Evolutionary conservation across 768 basidiomycete genomes (phyloP).

Genomic region (Nidularia sp.): DNA sequence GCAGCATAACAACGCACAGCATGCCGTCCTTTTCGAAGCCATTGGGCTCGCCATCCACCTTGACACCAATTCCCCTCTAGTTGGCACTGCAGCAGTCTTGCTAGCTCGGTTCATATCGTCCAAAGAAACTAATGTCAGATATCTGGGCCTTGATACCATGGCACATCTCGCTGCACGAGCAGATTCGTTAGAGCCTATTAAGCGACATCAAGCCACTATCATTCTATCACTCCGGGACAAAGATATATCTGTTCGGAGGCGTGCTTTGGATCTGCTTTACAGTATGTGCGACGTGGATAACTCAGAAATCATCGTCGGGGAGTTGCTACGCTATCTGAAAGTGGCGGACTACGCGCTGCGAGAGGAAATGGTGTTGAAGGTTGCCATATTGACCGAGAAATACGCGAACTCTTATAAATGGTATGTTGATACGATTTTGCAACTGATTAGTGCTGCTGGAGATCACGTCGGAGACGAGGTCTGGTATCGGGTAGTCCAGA

Average conservation of each 20-base stretch:
- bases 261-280: conserved; percentile 93
- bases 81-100: conserved; percentile 82
- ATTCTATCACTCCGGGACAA: conserved; percentile 93
- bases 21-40: conserved; percentile 97
- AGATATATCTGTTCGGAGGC: conserved; percentile 92
- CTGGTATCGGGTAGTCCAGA: conserved; percentile 99
- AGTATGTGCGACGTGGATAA: conserved; percentile 99
- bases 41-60: conserved; percentile 95
- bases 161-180: conserved; percentile 95
- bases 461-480: conserved; percentile 99
- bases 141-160: conserved; percentile 97
- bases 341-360: conserved; percentile 96
- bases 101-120: conserved; percentile 96
- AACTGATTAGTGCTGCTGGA: conserved; percentile 93
- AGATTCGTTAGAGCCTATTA: conserved; percentile 87
- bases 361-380: conserved; percentile 99
- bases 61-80: conserved; percentile 86
- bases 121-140: conserved; percentile 97
- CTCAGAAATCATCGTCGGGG: conserved; percentile 92
- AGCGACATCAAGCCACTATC: conserved; percentile 94
- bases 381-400: conserved; percentile 98
- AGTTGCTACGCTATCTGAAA: conserved; percentile 87
- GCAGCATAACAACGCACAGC: conserved; percentile 98
- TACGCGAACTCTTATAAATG: conserved; percentile 97
- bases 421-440: conserved; percentile 98